Conservation (phyloP, 768 basidiomycete species). For the Mycena venus region DNA sequence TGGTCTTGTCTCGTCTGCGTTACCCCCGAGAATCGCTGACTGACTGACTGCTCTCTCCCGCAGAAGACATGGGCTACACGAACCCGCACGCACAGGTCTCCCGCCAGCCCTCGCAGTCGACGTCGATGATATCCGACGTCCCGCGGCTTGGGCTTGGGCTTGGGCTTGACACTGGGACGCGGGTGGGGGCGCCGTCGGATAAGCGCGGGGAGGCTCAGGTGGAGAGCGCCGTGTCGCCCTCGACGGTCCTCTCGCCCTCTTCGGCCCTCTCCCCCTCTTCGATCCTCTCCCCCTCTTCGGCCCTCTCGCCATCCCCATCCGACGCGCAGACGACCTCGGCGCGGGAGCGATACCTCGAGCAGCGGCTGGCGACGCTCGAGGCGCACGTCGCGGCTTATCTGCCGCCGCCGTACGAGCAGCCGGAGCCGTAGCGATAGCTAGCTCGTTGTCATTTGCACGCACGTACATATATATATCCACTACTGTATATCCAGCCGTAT, state of each 20-base stretch:
- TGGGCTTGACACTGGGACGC: too few relatives aligned
- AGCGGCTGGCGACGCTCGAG: conserved; percentile 32
- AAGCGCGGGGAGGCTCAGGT: neutral
- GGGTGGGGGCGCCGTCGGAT: conserved; percentile 6
- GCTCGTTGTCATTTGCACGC: neutral
- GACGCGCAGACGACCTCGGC: neutral
- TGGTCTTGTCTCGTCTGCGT: too few relatives aligned
- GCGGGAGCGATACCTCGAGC: conserved; percentile 33
- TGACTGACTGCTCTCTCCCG: neutral
- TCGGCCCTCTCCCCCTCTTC: neutral
- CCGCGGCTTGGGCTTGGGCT: too few relatives aligned
- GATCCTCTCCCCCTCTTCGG: neutral
- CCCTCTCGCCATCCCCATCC: neutral
- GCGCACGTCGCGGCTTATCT: conserved; percentile 28
- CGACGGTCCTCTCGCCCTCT: neutral
- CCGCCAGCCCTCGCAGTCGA: conserved; percentile 24
- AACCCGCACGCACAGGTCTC: conserved; percentile 5
- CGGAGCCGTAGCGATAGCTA: conserved; percentile 7
- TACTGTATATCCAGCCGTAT: neutral
- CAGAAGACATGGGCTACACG: conserved; percentile 9
- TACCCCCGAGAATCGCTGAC: too few relatives aligned
- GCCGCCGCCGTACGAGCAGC: conserved; percentile 32
- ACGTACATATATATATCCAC: neutral
- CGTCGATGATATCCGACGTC: conserved; percentile 1
- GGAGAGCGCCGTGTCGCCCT: too few relatives aligned